Percentiles rank a stretch among this genome's conserved stretches.
These are phyloP conservation scores for Solanum paucissectum DNA, from an alignment of 257 asterid genomes.

Conservation along the genomic window DNA sequence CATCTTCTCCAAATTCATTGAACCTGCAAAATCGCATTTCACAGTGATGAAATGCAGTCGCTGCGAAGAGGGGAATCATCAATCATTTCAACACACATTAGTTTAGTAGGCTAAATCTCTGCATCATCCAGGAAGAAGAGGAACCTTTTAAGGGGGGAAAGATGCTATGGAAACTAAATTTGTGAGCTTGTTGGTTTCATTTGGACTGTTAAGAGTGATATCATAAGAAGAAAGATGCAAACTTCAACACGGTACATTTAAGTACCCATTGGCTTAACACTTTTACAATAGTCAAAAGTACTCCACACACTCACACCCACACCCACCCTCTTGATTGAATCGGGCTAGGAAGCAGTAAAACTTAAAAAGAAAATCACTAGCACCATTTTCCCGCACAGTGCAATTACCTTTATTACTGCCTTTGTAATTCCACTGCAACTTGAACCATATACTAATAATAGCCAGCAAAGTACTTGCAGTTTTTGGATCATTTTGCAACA, in stretches of 20 bases:
- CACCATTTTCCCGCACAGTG: not conserved
- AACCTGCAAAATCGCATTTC: slow-evolving; percentile 35
- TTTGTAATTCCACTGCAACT: not conserved
- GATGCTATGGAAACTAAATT: not conserved
- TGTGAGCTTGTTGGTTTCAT: not conserved
- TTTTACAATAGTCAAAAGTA: not conserved
- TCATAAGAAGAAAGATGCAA: not conserved
- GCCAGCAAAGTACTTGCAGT: not conserved
- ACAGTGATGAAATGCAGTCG: too few relatives aligned
- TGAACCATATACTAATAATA: not conserved
- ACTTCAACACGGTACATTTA: not conserved
- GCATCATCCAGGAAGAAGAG: not conserved
- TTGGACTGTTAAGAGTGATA: not conserved
- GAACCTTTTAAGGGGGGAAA: not conserved
- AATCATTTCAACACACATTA: too few relatives aligned
- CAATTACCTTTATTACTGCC: not conserved
- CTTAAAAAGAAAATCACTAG: not conserved
- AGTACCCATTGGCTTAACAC: not conserved
- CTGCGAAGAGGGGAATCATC: too few relatives aligned
- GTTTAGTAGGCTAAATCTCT: not conserved
- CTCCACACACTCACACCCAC: not conserved
- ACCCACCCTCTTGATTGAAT: not conserved
- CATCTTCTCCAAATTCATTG: slow-evolving; percentile 75
- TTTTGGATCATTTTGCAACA: not conserved
- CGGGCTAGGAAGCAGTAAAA: not conserved